Evolutionary conservation across 495 filamentous ascomycete species (phyloP), one percentile per base, ranked within the genome.

Genomic region (Penicillium desertorum): DNA sequence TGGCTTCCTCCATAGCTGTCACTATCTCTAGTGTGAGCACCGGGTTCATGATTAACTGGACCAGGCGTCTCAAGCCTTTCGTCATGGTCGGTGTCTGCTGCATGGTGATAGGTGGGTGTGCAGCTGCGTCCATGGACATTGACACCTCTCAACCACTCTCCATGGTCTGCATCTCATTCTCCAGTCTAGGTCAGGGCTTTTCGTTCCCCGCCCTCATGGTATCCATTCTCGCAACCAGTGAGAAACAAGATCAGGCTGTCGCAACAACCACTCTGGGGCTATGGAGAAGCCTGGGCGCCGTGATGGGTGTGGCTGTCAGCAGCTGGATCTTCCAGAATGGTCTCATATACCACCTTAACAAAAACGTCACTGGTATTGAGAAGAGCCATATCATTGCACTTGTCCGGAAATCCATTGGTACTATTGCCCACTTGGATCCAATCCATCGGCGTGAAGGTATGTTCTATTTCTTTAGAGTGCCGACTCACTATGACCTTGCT

Each of bases 301-400:
- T 92, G 2, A 77, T 92, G 63, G 89, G 89, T 8, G 82, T 92
- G 27, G 81, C 88, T 4, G 74, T 78, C 29, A 88, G 84, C 54
- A 90, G 86, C 64, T 79, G 90, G 62, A 82, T 92, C 23, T 76
- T 93, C 57, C 89, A 93, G 70, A 92, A 92, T 66, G 76, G 79
- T 3, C 76, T 93, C 30, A 61, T 80, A 22, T 79, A 75, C 11
- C 83, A 84, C 50, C 74, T 93, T 1, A 70, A 83, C 0, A 57
- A 69, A 43, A 75, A 79, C 41, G 83, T 92, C 1, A 78, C 73
- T 0, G 84, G 82, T 1, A 71, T 75, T 0, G 71, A 81, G 12
- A 85, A 81, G 55, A 70, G 78, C 8, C 48, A 75, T 32, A 75
- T 83, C 45, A 81, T 84, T 52, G 58, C 72, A 7, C 70, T 75